Evolutionary conservation across 2,329 filamentous ascomycete species (phyloP).

Genomic region (Ambrosiella xylebori): DNA sequence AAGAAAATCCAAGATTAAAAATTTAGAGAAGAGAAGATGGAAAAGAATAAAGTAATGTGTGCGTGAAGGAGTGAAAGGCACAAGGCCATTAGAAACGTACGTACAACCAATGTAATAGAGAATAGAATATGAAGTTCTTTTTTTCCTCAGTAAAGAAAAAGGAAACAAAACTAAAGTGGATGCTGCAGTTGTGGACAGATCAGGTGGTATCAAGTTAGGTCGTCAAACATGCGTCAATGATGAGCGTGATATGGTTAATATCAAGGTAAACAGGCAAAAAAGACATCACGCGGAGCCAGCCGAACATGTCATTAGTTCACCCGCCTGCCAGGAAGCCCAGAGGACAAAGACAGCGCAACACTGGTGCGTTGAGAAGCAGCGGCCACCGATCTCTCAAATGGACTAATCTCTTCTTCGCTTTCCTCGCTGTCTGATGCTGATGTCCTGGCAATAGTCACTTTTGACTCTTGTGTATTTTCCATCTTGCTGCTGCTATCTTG

Average conservation of each 20-base stretch:
- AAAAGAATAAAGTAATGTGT: background rate
- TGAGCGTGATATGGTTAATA: no score
- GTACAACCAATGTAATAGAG: no score
- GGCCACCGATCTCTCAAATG: background rate
- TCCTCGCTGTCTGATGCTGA: background rate
- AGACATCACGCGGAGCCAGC: no score
- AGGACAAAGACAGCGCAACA: background rate
- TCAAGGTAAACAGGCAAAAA: no score
- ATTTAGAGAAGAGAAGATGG: background rate
- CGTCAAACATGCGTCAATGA: no score
- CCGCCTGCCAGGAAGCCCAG: no score
- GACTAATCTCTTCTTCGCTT: background rate
- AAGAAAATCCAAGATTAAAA: background rate
- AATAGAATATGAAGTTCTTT: no score
- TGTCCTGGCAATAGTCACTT: background rate
- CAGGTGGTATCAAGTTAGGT: no score
- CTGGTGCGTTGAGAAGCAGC: background rate
- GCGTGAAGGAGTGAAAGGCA: background rate
- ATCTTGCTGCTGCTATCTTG: background rate
- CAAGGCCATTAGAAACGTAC: background rate
- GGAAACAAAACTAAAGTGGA: no score
- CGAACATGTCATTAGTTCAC: no score
- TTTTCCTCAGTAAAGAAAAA: no score
- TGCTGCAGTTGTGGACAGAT: no score
- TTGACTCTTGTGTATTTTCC: background rate